A percentile compares a stretch with the other conserved stretches of the same genome.
Conservation (phyloP, 2,329 filamentous ascomycete species). For the Gaeumannomyces sp. region DNA sequence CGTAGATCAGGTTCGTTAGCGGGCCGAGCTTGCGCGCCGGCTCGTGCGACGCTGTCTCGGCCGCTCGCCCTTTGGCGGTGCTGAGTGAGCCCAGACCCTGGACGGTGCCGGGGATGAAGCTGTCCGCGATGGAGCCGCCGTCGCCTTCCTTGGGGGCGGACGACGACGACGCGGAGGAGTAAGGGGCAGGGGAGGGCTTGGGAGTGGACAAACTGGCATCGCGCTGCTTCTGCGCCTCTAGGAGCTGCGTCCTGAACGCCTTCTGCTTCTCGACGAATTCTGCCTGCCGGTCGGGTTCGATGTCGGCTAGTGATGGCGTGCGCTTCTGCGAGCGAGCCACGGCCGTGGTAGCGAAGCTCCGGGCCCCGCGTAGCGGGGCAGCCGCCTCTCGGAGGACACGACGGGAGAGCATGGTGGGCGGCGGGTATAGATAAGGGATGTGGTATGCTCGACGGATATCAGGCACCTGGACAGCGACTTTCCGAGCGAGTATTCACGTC, state of each 20-base stretch:
- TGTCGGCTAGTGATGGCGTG: slow-evolving; percentile 78
- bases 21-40: slow-evolving; percentile 62
- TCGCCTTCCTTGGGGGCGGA: slow-evolving; percentile 26
- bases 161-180: slow-evolving; percentile 23
- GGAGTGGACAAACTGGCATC: slow-evolving; percentile 68
- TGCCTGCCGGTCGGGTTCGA: slow-evolving; percentile 64
- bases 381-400: slow-evolving; percentile 41
- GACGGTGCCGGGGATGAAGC: slow-evolving; percentile 21
- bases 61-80: slow-evolving; percentile 50
- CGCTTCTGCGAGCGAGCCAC: slow-evolving; percentile 31
- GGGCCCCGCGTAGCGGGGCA: slow-evolving; percentile 41
- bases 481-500: neutral
- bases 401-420: slow-evolving; percentile 40
- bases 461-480: neutral
- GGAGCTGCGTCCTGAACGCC: slow-evolving; percentile 76
- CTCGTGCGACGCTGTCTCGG: slow-evolving; percentile 51
- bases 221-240: slow-evolving; percentile 71
- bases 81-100: slow-evolving; percentile 56
- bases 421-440: slow-evolving; percentile 20
- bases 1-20: slow-evolving; percentile 87
- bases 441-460: slow-evolving; percentile 7
- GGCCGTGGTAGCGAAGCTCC: slow-evolving; percentile 53
- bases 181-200: slow-evolving; percentile 35
- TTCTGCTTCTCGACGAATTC: slow-evolving; percentile 79
- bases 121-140: slow-evolving; percentile 20